phyloP scores from a whole-genome alignment of 352 stramenopile genomes.

The Phytophthora pluvialis region DNA sequence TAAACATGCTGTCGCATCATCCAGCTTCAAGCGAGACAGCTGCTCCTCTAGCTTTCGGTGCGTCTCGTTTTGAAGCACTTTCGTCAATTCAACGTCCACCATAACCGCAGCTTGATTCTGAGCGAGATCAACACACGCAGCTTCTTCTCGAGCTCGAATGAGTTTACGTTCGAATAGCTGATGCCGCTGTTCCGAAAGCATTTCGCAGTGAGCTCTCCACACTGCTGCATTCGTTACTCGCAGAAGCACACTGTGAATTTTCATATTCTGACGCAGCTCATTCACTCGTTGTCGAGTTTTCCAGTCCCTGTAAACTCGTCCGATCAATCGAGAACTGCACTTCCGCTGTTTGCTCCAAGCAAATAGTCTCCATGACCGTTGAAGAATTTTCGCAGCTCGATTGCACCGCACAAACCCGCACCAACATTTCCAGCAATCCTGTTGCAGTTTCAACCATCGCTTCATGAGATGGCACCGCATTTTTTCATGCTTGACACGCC shows the following conservation, averaged over 20 bases:
- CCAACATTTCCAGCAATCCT: slow-evolving; percentile 14
- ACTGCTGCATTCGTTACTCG: slow-evolving; percentile 5
- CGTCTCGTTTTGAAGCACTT: slow-evolving; percentile 25
- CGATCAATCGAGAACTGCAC: neutral
- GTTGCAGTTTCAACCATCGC: slow-evolving; percentile 9
- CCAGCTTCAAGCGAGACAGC: neutral
- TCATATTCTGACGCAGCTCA: slow-evolving; percentile 11
- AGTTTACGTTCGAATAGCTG: slow-evolving; percentile 5
- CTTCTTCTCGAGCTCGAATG: slow-evolving; percentile 1
- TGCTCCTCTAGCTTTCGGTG: slow-evolving; percentile 21
- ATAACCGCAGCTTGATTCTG: neutral
- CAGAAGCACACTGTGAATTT: slow-evolving; percentile 12
- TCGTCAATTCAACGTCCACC: slow-evolving; percentile 14
- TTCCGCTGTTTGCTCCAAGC: slow-evolving; percentile 7
- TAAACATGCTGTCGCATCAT: neutral
- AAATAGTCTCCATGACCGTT: slow-evolving; percentile 16
- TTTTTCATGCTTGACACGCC: slow-evolving; percentile 18
- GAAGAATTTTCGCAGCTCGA: slow-evolving; percentile 9
- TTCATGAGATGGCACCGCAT: slow-evolving; percentile 17
- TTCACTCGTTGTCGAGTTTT: slow-evolving; percentile 2
- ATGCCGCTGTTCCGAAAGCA: neutral
- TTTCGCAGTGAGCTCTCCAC: slow-evolving; percentile 11
- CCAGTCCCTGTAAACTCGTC: slow-evolving; percentile 18
- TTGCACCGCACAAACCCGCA: slow-evolving; percentile 6
- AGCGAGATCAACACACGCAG: slow-evolving; percentile 1